phyloP scores from a whole-genome alignment of 2,329 filamentous ascomycete species.

The Penicillium sp. region DNA sequence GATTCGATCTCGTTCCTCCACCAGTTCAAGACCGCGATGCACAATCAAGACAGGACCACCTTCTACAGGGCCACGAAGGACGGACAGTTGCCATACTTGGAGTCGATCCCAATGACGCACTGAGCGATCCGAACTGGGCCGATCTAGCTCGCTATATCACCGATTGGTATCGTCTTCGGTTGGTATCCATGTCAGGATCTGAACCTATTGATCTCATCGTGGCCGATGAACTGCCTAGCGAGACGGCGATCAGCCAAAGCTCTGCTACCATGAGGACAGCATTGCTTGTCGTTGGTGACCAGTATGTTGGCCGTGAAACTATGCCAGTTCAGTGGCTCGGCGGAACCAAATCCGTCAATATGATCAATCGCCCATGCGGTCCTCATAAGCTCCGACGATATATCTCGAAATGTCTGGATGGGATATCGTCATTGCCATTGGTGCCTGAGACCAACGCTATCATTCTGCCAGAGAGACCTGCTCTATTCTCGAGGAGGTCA shows the following conservation, averaged over 20 bases:
- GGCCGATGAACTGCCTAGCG: not conserved
- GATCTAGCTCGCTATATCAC: constrained; percentile 5
- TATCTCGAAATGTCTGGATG: constrained; percentile 2
- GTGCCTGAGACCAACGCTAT: not conserved
- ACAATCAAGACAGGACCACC: not conserved
- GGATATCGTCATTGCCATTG: not conserved
- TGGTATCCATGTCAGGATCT: not conserved
- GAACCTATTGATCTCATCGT: constrained; percentile 2
- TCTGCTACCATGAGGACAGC: constrained; percentile 11
- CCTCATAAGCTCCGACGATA: constrained; percentile 41
- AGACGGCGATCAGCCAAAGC: constrained; percentile 12
- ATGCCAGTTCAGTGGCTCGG: constrained; percentile 6
- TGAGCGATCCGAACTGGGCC: not conserved
- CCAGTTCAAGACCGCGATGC: not conserved
- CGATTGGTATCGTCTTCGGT: constrained; percentile 6
- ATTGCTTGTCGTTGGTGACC: constrained; percentile 2
- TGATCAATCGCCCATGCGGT: constrained; percentile 39
- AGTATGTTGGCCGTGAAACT: not conserved
- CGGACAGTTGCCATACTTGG: constrained; percentile 4
- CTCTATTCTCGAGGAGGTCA: not conserved
- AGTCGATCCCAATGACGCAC: not conserved
- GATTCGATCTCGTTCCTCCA: not conserved
- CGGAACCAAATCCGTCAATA: constrained; percentile 14
- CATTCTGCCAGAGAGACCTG: not conserved
- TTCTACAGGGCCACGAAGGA: constrained; percentile 1